These are phyloP conservation scores for Cercospora berteroae DNA, from an alignment of 2,329 filamentous ascomycete species.

Conservation along the genomic window DNA sequence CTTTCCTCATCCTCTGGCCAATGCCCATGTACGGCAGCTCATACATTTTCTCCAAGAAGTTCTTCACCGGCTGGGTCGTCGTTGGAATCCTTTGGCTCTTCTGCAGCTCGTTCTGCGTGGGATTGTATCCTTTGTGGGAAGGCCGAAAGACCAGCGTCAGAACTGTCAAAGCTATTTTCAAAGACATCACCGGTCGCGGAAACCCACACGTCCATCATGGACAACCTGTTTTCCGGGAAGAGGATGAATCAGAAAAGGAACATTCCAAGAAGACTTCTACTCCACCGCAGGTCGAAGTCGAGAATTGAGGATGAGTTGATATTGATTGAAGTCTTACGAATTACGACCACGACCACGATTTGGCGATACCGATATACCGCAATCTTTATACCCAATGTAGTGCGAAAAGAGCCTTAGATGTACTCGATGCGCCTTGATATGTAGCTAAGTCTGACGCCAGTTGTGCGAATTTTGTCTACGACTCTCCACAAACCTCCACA, in stretches of 20 bases:
- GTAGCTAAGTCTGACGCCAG: not conserved
- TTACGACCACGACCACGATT: not conserved
- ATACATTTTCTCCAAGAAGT: conserved; percentile 78
- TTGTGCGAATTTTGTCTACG: not conserved
- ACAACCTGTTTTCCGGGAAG: conserved; percentile 32
- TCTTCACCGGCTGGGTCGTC: conserved; percentile 60
- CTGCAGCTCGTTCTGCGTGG: conserved; percentile 68
- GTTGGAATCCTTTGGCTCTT: conserved; percentile 79
- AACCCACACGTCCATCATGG: conserved; percentile 35
- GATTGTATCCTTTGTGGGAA: conserved; percentile 78
- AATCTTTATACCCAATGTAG: not conserved
- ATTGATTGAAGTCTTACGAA: not conserved
- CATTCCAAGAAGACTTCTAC: conserved; percentile 32
- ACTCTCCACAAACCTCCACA: not conserved
- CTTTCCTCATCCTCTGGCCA: conserved; percentile 79
- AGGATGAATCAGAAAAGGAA: conserved; percentile 29
- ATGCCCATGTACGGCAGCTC: conserved; percentile 84
- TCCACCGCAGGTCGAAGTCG: conserved; percentile 31
- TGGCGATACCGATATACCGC: not conserved
- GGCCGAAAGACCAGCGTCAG: conserved; percentile 65
- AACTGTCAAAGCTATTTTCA: conserved; percentile 60
- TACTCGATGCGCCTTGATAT: not conserved
- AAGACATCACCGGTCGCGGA: conserved; percentile 54
- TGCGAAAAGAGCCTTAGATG: not conserved
- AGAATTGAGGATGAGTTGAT: not conserved